A percentile compares a stretch with the other conserved stretches of the same genome.
phyloP scores from a whole-genome alignment of 495 filamentous ascomycete species.

The Apodospora peruviana region DNA sequence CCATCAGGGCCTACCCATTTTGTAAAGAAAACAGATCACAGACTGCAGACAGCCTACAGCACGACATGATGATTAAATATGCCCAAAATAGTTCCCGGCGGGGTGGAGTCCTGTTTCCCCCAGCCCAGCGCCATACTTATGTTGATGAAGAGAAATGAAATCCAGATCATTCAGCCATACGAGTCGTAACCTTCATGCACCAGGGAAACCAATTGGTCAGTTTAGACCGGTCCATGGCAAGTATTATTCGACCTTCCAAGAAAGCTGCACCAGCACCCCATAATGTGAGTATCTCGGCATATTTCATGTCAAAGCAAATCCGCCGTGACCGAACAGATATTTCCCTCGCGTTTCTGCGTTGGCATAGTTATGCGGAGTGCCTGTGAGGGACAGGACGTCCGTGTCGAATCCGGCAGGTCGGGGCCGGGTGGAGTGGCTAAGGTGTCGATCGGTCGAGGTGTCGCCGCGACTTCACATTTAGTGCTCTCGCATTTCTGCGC shows the following conservation, averaged over 20 bases:
- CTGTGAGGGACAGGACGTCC: constrained; percentile 1
- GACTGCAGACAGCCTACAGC: not conserved
- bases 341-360: constrained; percentile 11
- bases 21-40: constrained; percentile 1
- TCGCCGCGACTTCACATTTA: constrained; percentile 2
- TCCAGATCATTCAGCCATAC: constrained; percentile 14
- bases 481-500: constrained; percentile 12
- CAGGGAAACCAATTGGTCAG: not conserved
- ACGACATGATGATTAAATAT: not conserved
- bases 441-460: too few species aligned
- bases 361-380: not conserved
- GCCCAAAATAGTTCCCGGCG: constrained; percentile 5
- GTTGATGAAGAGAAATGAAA: constrained; percentile 16
- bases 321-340: constrained; percentile 2
- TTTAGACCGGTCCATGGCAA: not conserved
- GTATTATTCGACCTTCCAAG: not conserved
- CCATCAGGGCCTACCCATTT: constrained; percentile 1
- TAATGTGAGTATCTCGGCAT: too few species aligned
- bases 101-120: constrained; percentile 20
- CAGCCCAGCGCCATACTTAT: constrained; percentile 8
- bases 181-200: constrained; percentile 17
- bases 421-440: constrained; percentile 34
- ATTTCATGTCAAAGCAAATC: constrained; percentile 1
- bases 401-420: constrained; percentile 14
- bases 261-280: too few species aligned